Evolutionary conservation across 164 flowering plant species (phyloP).

Genomic region (Paratinospora sagittata): DNA sequence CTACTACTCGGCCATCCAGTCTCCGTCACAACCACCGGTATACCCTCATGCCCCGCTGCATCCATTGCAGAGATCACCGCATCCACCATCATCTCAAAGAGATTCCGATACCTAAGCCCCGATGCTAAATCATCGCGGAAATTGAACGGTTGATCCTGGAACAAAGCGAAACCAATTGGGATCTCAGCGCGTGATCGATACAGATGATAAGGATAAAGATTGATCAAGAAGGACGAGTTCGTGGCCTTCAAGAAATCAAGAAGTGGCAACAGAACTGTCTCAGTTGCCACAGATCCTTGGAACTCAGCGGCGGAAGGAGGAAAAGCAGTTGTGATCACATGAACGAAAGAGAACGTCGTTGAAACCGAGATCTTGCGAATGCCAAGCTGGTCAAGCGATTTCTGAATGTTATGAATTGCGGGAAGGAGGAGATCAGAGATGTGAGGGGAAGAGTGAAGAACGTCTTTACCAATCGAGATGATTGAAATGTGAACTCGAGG

Average conservation of each 20-base stretch:
- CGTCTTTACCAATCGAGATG: constrained; percentile 64
- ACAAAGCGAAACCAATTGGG: constrained; percentile 64
- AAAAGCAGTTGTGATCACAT: constrained; percentile 42
- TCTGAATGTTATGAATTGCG: constrained; percentile 50
- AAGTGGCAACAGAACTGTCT: constrained; percentile 40
- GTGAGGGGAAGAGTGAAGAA: constrained; percentile 23
- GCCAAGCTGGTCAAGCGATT: constrained; percentile 46
- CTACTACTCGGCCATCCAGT: constrained; percentile 87
- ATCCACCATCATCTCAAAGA: constrained; percentile 81
- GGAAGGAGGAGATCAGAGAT: constrained; percentile 38
- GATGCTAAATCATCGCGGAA: constrained; percentile 61
- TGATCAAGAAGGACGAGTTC: constrained; percentile 65
- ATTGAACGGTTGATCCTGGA: constrained; percentile 49
- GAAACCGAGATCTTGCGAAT: constrained; percentile 57
- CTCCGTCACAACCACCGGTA: constrained; percentile 65
- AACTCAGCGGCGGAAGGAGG: constrained; percentile 74
- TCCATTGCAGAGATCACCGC: constrained; percentile 55
- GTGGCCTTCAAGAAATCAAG: constrained; percentile 51
- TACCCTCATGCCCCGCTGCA: constrained; percentile 49
- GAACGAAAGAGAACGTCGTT: constrained; percentile 60
- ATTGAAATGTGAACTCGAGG: constrained; percentile 57
- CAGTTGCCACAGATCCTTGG: constrained; percentile 27
- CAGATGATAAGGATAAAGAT: constrained; percentile 61
- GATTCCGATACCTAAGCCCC: constrained; percentile 65
- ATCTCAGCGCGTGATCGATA: constrained; percentile 42